Evolutionary conservation across 192 early-diverging fungal genomes (phyloP), one percentile per base, ranked within the genome.

Genomic region (Backusella australiensis): DNA sequence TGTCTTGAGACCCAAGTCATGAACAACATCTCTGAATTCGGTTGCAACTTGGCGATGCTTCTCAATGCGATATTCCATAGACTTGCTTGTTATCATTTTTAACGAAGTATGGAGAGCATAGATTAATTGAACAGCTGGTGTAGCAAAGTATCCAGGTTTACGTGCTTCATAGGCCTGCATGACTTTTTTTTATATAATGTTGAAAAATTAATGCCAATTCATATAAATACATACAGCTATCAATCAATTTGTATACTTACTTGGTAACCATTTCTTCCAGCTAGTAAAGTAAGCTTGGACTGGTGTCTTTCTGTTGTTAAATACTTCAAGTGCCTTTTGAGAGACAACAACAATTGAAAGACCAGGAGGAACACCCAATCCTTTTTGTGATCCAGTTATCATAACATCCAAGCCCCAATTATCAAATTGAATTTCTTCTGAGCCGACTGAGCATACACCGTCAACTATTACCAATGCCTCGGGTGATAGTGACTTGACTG

Each of bases 101-200:
- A 99, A 89, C 69, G 93, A 93, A 29, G 90, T 87, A 80, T 96
- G 88, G 39, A 99, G 92, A 32, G 96, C 96, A 82, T 91, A 88
- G 81, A 99, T 89, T 46, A 94, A 89, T 86, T 97, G 96, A 65
- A 99, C 97, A 59, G 95, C 90, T 14, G 97, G 97, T 35, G 97
- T 99, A 69, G 96, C 97, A 90, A 99, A 99, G 86, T 99, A 99
- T 71, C 90, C 89, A 34, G 92, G 90, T 72, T 95, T 94, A 73
- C 96, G 91, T 0, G 91, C 91, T 86, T 99, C 97, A 85, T 99
- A 99, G 35, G 94, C 91, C 75, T 90, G 84, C 97, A 99, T 99
- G 81, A 99, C 92, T 41, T 80, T 29, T 29, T 69, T 65, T 78
- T 36, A 75, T 29, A 38, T 8, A 56, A n/a, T 1, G 1, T 49